A percentile compares a stretch with the other conserved stretches of the same genome.
phyloP scores from a whole-genome alignment of 192 early-diverging fungal genomes.

The Phlyctochytrium arcticum region DNA sequence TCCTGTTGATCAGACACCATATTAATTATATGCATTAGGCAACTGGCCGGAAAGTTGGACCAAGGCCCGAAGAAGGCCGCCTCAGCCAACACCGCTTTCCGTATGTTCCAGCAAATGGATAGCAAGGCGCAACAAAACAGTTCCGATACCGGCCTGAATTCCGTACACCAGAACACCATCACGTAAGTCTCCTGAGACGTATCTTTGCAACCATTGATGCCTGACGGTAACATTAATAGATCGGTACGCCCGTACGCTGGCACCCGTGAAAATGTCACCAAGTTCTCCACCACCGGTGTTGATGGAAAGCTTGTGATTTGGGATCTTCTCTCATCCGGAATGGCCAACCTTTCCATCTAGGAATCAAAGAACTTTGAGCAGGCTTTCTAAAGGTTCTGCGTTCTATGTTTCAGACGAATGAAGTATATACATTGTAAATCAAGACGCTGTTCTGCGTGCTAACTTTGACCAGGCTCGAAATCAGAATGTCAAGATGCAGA shows the following conservation, averaged over 20 bases:
- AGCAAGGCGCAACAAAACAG: constrained; percentile 61
- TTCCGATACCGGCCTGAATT: constrained; percentile 67
- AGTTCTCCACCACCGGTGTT: constrained; percentile 74
- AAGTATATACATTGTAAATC: no score
- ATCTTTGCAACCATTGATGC: constrained; percentile 3
- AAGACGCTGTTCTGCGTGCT: no score
- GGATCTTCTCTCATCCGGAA: constrained; percentile 31
- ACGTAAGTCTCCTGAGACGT: constrained; percentile 45
- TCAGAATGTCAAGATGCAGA: no score
- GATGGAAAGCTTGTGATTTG: constrained; percentile 85
- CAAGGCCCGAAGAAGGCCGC: constrained; percentile 62
- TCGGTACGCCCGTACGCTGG: constrained; percentile 53
- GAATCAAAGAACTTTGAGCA: no score
- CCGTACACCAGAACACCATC: constrained; percentile 97
- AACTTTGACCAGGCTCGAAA: no score
- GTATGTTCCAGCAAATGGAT: constrained; percentile 91
- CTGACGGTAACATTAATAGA: constrained; percentile 17
- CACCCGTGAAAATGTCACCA: constrained; percentile 48
- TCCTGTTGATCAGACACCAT: background rate
- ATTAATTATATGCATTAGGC: constrained; percentile 32
- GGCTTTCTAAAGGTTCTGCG: no score
- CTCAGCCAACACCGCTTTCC: constrained; percentile 65
- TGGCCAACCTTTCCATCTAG: constrained; percentile 11
- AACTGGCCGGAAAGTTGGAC: constrained; percentile 68
- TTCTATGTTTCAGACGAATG: no score